Percentiles rank a stretch among this genome's conserved stretches.
Conservation (phyloP, 1,139 yeast species). For the Lodderomyces margitis region DNA sequence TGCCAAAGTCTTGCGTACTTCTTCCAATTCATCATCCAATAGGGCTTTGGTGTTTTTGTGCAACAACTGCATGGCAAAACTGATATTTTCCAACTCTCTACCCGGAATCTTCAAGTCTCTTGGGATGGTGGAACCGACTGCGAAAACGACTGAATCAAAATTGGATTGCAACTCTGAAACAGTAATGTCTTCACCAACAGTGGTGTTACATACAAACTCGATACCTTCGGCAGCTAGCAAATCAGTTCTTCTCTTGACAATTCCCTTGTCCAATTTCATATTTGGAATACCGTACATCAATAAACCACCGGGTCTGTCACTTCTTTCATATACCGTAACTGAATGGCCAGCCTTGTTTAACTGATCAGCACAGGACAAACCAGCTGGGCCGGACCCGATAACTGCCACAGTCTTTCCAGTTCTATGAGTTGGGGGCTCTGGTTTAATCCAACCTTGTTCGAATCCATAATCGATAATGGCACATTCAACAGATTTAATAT, state of each 20-base stretch:
- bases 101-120: conserved; percentile 94
- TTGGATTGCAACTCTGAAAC: conserved; percentile 62
- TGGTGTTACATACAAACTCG: conserved; percentile 69
- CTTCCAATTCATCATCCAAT: conserved; percentile 77
- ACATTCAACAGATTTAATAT: conserved; percentile 93
- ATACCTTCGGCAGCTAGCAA: conserved; percentile 90
- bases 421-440: conserved; percentile 73
- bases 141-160: conserved; percentile 82
- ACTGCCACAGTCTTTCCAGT: conserved; percentile 85
- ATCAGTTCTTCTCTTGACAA: conserved; percentile 92
- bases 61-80: conserved; percentile 91
- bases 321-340: conserved; percentile 89
- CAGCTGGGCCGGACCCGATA: conserved; percentile 97
- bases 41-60: conserved; percentile 88
- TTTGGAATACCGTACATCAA: conserved; percentile 99
- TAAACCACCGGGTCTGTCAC: conserved; percentile 95
- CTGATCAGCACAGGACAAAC: conserved; percentile 95
- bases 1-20: conserved; percentile 64
- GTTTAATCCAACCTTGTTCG: conserved; percentile 94
- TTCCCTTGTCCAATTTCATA: conserved; percentile 93
- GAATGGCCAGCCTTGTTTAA: conserved; percentile 92
- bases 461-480: conserved; percentile 96
- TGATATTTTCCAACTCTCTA: conserved; percentile 84
- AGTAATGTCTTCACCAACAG: conserved; percentile 79
- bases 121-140: conserved; percentile 97